Evolutionary conservation across 441 rosid genomes (phyloP).

Genomic region (Croton laevigatus): DNA sequence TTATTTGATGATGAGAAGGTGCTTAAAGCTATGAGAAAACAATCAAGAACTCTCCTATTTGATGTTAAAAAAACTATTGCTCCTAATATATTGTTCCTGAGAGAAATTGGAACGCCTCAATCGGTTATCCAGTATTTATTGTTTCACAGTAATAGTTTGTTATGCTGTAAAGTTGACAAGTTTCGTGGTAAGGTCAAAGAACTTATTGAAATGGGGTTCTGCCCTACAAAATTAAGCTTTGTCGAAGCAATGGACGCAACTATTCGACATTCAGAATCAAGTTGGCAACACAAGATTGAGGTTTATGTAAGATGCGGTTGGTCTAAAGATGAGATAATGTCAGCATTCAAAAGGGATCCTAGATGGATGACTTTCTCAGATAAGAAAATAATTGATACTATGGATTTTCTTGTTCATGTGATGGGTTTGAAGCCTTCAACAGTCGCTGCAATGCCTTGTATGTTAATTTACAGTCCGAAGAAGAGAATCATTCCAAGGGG

Average conservation of each 20-base stretch:
- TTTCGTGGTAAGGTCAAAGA: neutral
- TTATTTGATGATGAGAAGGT: neutral
- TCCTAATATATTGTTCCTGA: neutral
- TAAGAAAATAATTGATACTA: conserved; percentile 16
- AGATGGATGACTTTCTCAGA: conserved; percentile 7
- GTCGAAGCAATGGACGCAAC: neutral
- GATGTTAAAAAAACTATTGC: neutral
- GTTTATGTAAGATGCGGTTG: conserved; percentile 28
- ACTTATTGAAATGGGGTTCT: neutral
- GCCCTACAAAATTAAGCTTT: neutral
- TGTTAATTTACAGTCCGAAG: conserved; percentile 17
- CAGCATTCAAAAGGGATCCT: conserved; percentile 21
- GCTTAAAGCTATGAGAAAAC: neutral
- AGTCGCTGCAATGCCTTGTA: neutral
- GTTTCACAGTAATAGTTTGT: too few relatives aligned
- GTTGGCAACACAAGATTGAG: conserved; percentile 24
- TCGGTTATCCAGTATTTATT: neutral
- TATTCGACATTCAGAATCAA: neutral
- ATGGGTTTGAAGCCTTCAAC: conserved; percentile 10
- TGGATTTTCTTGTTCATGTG: conserved; percentile 24
- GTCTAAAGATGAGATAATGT: conserved; percentile 24
- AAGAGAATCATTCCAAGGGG: conserved; percentile 23
- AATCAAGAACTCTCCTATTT: neutral
- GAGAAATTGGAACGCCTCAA: neutral
- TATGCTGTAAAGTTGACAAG: neutral